Conservation (phyloP, 2,329 filamentous ascomycete genomes). For the Penicillium sumatraense region DNA sequence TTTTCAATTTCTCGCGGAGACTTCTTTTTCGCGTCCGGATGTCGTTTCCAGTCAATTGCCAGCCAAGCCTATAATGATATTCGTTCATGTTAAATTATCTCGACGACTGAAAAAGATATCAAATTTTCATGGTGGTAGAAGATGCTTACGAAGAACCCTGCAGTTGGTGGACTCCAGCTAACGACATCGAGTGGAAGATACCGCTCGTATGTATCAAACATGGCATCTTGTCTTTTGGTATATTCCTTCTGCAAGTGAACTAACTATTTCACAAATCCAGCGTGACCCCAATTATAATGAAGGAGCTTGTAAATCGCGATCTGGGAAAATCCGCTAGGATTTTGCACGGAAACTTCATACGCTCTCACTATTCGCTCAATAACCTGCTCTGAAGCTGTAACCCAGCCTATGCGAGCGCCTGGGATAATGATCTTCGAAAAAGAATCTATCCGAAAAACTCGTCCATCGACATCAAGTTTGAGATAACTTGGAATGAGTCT, state of each 20-base stretch:
- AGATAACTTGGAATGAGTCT: slow-evolving; percentile 50
- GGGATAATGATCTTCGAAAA: slow-evolving; percentile 84
- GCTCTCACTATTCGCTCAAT: slow-evolving; percentile 77
- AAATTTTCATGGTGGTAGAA: too few relatives aligned
- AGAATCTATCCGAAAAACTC: slow-evolving; percentile 82
- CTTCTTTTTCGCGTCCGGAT: too few relatives aligned
- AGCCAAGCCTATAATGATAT: too few relatives aligned
- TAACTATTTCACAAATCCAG: slow-evolving; percentile 3
- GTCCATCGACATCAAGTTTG: slow-evolving; percentile 76
- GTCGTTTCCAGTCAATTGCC: too few relatives aligned
- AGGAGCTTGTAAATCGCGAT: slow-evolving; percentile 79
- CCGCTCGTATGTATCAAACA: too few relatives aligned
- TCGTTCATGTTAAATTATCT: too few relatives aligned
- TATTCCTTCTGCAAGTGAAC: not conserved
- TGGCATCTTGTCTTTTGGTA: not conserved
- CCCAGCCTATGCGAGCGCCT: slow-evolving; percentile 79
- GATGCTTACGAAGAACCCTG: too few relatives aligned
- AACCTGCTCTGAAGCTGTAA: slow-evolving; percentile 79
- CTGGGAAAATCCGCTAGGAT: slow-evolving; percentile 77
- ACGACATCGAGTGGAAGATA: too few relatives aligned
- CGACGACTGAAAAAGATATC: too few relatives aligned
- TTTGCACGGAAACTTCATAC: slow-evolving; percentile 77
- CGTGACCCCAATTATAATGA: slow-evolving; percentile 43
- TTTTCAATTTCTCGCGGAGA: too few relatives aligned
- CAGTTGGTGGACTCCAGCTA: too few relatives aligned